Percentiles rank a stretch among this genome's conserved stretches.
phyloP scores from a whole-genome alignment of 768 basidiomycete genomes.

The Neoboletus subvelutipes region DNA sequence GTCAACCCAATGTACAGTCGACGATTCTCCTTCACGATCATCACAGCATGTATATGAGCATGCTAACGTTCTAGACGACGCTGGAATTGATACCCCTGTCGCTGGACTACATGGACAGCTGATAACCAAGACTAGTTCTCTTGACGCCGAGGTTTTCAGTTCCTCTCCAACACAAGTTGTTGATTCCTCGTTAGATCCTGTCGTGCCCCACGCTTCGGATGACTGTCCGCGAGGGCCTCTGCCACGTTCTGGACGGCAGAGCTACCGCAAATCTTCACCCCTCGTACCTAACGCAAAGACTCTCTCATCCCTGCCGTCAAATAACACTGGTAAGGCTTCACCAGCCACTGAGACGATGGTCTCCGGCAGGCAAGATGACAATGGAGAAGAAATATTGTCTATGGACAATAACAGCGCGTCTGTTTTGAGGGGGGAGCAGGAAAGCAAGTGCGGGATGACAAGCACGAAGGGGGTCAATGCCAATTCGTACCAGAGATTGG shows the following conservation, averaged over 20 bases:
- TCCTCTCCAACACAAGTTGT: constrained; percentile 2
- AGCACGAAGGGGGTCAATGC: background rate
- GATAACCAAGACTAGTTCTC: background rate
- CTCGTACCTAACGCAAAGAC: constrained; percentile 11
- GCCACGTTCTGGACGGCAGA: constrained; percentile 40
- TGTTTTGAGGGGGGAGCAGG: constrained; percentile 2
- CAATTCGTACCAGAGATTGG: constrained; percentile 42
- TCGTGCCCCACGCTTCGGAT: background rate
- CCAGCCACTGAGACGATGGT: background rate
- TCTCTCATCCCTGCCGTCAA: constrained; percentile 18
- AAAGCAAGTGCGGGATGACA: constrained; percentile 38
- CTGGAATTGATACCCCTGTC: constrained; percentile 5
- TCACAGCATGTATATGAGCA: constrained; percentile 15
- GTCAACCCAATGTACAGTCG: constrained; percentile 12
- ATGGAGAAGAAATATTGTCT: background rate
- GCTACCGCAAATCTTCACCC: constrained; percentile 27
- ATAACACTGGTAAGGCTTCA: constrained; percentile 22
- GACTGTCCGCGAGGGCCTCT: constrained; percentile 25
- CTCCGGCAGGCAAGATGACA: background rate
- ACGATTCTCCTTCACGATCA: constrained; percentile 26
- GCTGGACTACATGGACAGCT: constrained; percentile 4
- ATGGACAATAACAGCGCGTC: background rate
- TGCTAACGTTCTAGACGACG: background rate
- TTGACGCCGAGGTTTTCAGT: background rate
- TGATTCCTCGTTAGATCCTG: constrained; percentile 1